phyloP scores from a whole-genome alignment of 108 stramenopile genomes.

The Tribonema minus region DNA sequence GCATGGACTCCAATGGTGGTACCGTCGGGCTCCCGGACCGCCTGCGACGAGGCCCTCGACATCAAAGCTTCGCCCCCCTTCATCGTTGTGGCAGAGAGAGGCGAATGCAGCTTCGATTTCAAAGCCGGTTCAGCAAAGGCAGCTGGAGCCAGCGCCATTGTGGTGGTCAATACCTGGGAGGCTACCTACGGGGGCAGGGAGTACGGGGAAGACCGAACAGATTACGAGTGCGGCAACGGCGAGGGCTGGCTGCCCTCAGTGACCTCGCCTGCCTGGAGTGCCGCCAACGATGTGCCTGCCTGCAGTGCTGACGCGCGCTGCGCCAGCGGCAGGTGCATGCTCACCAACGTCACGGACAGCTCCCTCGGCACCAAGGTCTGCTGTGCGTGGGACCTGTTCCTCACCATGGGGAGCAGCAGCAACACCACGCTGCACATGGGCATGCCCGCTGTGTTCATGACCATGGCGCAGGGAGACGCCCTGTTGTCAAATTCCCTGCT shows the following conservation, averaged over 20 bases:
- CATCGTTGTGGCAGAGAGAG: neutral
- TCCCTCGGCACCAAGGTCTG: constrained; percentile 14
- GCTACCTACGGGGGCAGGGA: neutral
- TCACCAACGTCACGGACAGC: constrained; percentile 37
- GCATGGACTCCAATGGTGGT: neutral
- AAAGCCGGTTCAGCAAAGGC: neutral
- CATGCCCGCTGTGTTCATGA: constrained; percentile 40
- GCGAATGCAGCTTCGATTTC: neutral
- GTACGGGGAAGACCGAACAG: neutral
- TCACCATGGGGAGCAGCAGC: constrained; percentile 31
- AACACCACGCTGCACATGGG: neutral
- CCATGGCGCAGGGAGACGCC: constrained; percentile 40
- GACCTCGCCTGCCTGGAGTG: constrained; percentile 3
- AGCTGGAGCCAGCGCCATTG: neutral
- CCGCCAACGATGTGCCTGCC: constrained; percentile 5
- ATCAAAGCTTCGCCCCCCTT: neutral
- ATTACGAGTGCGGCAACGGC: constrained; percentile 49
- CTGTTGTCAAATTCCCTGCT: too few species aligned
- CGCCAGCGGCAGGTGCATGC: constrained; percentile 23
- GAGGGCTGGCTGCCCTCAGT: constrained; percentile 28
- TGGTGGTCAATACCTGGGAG: neutral
- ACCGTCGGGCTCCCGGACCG: neutral
- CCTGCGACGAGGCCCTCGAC: neutral
- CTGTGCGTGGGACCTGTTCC: constrained; percentile 45
- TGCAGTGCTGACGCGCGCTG: constrained; percentile 24